Evolutionary conservation across 805 yeast species (phyloP).

Genomic region (Hanseniaspora valbyensis): DNA sequence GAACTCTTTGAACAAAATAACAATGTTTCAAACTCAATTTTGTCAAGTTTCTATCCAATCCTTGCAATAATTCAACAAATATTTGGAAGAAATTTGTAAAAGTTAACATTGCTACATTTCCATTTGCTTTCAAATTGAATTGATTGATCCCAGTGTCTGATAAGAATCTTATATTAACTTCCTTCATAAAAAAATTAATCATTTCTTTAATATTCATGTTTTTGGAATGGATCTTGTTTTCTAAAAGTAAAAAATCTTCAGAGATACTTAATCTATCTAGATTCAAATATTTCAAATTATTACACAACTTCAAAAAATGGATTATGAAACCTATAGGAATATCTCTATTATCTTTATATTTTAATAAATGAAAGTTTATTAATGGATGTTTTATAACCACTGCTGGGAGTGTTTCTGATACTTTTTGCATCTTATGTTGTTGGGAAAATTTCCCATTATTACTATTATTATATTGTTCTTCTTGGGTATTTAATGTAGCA

Average conservation of each 20-base stretch:
- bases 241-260: slow-evolving; percentile 44
- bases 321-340: slow-evolving; percentile 67
- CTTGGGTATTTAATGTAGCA: too few species aligned
- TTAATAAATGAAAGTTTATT: slow-evolving; percentile 48
- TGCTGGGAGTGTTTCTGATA: too few species aligned
- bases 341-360: slow-evolving; percentile 59
- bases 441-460: too few species aligned
- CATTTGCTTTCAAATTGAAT: background rate
- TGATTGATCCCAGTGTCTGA: slow-evolving; percentile 8
- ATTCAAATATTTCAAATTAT: slow-evolving; percentile 44
- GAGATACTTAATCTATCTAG: slow-evolving; percentile 54
- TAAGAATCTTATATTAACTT: background rate
- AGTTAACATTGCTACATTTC: background rate
- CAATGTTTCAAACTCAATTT: slow-evolving; percentile 4
- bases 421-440: too few species aligned
- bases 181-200: background rate
- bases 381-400: slow-evolving; percentile 40
- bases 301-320: slow-evolving; percentile 56
- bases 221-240: background rate
- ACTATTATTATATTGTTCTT: background rate
- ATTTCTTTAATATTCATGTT: background rate
- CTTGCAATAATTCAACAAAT: background rate
- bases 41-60: background rate
- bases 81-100: slow-evolving; percentile 9
- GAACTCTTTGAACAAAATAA: slow-evolving; percentile 6